Conservation (phyloP, 1,139 yeast genomes). For the Blastobotrys persicus region DNA sequence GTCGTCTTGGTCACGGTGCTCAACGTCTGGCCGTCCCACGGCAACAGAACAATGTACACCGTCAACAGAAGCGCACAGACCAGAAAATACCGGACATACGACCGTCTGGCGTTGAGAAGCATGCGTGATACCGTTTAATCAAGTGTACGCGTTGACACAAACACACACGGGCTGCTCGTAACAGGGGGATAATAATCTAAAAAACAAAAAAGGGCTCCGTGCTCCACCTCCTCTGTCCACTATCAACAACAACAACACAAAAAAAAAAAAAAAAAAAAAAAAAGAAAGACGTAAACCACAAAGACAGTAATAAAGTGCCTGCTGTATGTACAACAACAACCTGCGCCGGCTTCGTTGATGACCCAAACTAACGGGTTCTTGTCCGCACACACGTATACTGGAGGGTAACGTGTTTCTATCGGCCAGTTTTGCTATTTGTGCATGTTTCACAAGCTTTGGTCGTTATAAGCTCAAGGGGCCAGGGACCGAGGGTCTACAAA, state of each 20-base stretch:
- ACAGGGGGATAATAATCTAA: not conserved
- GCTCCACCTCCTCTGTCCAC: not conserved
- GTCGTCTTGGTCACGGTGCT: constrained; percentile 1
- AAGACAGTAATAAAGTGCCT: too few species aligned
- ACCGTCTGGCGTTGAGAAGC: constrained; percentile 14
- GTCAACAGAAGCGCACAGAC: constrained; percentile 10
- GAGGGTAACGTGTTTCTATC: too few species aligned
- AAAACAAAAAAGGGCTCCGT: not conserved
- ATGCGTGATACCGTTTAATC: not conserved
- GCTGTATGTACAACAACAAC: too few species aligned
- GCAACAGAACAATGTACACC: constrained; percentile 11
- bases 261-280: constrained; percentile 1
- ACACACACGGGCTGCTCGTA: too few species aligned
- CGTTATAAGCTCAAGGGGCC: too few species aligned
- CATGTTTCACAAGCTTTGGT: too few species aligned
- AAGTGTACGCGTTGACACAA: not conserved
- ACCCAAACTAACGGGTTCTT: too few species aligned
- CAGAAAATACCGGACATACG: constrained; percentile 13
- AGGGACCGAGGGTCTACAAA: too few species aligned
- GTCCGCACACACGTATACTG: too few species aligned
- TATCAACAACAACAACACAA: not conserved
- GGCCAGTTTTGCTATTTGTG: too few species aligned
- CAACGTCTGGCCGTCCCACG: constrained; percentile 11
- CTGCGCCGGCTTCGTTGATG: too few species aligned
- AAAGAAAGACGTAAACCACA: too few species aligned